Evolutionary conservation across 1,139 yeast species (phyloP), one percentile per base, ranked within the genome.

Genomic region (Debaryomyces coudertii): DNA sequence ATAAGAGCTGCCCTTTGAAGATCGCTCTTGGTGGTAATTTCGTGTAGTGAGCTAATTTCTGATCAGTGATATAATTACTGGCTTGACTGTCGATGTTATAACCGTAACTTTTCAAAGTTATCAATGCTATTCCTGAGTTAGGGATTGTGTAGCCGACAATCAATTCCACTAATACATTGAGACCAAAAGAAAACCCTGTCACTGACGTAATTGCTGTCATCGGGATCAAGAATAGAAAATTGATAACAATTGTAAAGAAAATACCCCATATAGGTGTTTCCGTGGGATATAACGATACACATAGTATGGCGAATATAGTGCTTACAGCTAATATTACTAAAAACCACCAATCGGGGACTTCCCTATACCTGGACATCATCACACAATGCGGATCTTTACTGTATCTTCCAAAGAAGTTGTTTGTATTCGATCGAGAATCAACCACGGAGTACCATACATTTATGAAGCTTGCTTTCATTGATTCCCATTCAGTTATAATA

Each of bases 331-430:
- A 55, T 12, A 71, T 67, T 18, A 55, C 36, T 40, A 70, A 50
- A 47, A 71, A 71, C 76, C 76, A 70, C 67, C 66, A 63, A 46
- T 68, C 68, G 4, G 77, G 77, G n/a, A 71, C 75, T 45, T 71
- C 77, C 4, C 63, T 62, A 48, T 71, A 71, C 8, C 50, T 50
- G 8, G 66, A 45, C 76, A 71, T 71, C 76, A 71, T 71, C 44
- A 56, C 59, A 50, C 76, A 70, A 48, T 71, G 77, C 0, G 75
- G 74, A 47, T 71, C 76, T 4, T 64, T 50, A 1, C 48, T 43
- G 45, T 61, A 66, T 20, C 61, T 53, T 5, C 68, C 59, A 46
- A 51, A 56, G 30, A 45, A 34, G 22, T 52, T 46, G 20, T 48
- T 39, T 8, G 55, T 52, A n/a, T 53, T 51, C 12, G 53, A 53